Evolutionary conservation across 2,329 filamentous ascomycete genomes (phyloP).

Genomic region (Cryphonectria radicalis): DNA sequence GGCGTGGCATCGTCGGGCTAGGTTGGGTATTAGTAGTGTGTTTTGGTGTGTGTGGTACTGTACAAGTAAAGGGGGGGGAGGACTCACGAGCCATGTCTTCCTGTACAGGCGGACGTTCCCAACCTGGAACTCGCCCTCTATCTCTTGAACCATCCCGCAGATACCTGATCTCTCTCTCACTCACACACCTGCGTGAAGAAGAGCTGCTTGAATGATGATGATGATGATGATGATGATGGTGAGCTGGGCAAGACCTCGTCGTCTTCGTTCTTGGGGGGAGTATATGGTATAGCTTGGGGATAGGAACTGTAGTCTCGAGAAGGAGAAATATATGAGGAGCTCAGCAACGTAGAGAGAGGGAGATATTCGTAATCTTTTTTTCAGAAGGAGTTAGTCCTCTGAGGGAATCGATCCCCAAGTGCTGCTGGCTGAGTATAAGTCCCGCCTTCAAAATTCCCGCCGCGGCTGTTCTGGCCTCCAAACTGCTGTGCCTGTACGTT

Average conservation of each 20-base stretch:
- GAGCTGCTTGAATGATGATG: neutral
- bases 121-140: constrained; percentile 56
- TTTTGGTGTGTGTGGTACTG: neutral
- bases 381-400: neutral
- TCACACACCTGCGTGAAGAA: neutral
- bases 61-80: neutral
- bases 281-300: neutral
- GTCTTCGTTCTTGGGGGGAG: neutral
- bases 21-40: constrained; percentile 21
- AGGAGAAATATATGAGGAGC: neutral
- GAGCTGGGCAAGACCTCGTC: neutral
- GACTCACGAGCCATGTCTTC: constrained; percentile 62
- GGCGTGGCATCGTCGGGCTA: constrained; percentile 55
- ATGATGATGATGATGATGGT: too few species aligned
- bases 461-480: neutral
- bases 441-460: neutral
- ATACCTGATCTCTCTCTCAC: neutral
- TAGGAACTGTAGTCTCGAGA: neutral
- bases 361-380: neutral
- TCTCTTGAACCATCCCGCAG: constrained; percentile 44
- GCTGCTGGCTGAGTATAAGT: neutral
- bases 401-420: neutral
- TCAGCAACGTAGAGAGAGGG: neutral
- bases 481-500: neutral
- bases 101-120: constrained; percentile 54